Conservation (phyloP, 2,329 filamentous ascomycete species). For the Hypoxylon sp. region DNA sequence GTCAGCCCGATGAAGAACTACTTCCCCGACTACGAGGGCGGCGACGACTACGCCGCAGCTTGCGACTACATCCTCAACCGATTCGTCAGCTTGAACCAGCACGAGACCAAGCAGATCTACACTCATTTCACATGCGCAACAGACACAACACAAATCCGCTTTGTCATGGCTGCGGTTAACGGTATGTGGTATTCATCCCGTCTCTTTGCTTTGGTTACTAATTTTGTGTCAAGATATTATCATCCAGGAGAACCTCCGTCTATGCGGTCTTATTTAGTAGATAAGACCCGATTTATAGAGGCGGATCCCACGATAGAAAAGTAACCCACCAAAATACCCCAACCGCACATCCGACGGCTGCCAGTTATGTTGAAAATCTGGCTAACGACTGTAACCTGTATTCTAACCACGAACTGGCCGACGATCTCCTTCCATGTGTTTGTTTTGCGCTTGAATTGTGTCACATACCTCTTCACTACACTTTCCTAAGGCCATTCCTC, state of each 20-base stretch:
- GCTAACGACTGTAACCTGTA: slow-evolving; percentile 46
- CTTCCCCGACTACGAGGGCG: slow-evolving; percentile 92
- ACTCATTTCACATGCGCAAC: slow-evolving; percentile 99
- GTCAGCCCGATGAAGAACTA: slow-evolving; percentile 88
- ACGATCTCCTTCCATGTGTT: slow-evolving; percentile 44
- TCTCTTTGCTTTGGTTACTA: slow-evolving; percentile 48
- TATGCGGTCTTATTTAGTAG: slow-evolving; percentile 92
- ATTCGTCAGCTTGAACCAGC: slow-evolving; percentile 97
- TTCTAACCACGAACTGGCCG: slow-evolving; percentile 40
- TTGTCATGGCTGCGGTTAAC: slow-evolving; percentile 99
- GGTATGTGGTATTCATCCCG: slow-evolving; percentile 69
- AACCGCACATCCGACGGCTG: slow-evolving; percentile 40
- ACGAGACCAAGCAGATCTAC: slow-evolving; percentile 99
- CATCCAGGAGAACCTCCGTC: slow-evolving; percentile 98
- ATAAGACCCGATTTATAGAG: slow-evolving; percentile 15
- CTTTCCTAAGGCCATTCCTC: slow-evolving; percentile 37
- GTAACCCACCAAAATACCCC: slow-evolving; percentile 39
- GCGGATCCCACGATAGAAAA: slow-evolving; percentile 30
- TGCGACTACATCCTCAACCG: slow-evolving; percentile 99
- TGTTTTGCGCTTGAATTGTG: slow-evolving; percentile 43
- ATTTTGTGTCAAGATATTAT: slow-evolving; percentile 81
- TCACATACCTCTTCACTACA: slow-evolving; percentile 37
- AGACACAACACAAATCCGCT: slow-evolving; percentile 97
- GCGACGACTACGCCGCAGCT: slow-evolving; percentile 92
- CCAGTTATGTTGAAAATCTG: slow-evolving; percentile 46